These are phyloP conservation scores for Debaryomyces fabryi DNA, from an alignment of 1,139 yeast species.

Conservation along the genomic window DNA sequence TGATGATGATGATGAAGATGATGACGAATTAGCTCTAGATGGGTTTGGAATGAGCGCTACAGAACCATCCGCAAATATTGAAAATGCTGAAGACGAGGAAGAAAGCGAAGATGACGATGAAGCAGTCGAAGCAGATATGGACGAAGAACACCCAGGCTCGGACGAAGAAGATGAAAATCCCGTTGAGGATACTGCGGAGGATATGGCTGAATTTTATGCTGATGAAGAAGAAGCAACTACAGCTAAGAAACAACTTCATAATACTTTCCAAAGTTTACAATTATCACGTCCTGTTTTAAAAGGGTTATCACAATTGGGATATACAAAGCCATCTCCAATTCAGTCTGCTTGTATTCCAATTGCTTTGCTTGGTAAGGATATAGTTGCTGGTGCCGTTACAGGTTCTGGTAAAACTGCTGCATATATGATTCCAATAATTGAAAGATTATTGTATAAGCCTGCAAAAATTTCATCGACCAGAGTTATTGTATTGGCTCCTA, in stretches of 20 bases:
- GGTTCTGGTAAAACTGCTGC: constrained; percentile 99
- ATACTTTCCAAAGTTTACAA: constrained; percentile 73
- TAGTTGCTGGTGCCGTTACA: constrained; percentile 99
- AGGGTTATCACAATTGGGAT: constrained; percentile 80
- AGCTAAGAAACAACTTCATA: constrained; percentile 47
- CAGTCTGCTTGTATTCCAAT: constrained; percentile 93
- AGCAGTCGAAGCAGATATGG: constrained; percentile 29
- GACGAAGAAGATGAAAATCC: constrained; percentile 33
- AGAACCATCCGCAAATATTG: constrained; percentile 20
- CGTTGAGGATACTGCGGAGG: constrained; percentile 67
- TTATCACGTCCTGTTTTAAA: constrained; percentile 88
- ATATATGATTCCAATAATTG: constrained; percentile 92
- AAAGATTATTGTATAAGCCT: constrained; percentile 87
- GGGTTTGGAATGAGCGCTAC: constrained; percentile 67
- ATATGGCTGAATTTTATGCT: constrained; percentile 69
- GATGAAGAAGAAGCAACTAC: constrained; percentile 52
- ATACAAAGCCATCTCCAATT: constrained; percentile 86
- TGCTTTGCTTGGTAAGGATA: constrained; percentile 87
- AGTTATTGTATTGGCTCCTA: constrained; percentile 88
- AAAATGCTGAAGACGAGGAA: constrained; percentile 21
- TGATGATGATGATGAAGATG: constrained; percentile 41
- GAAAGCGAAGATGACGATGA: constrained; percentile 28
- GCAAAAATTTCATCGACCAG: constrained; percentile 83
- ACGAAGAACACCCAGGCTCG: constrained; percentile 24
- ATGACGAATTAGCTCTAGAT: constrained; percentile 60